These are phyloP conservation scores for Coemansia asiatica DNA, from an alignment of 192 early-diverging fungal genomes.

Conservation along the genomic window DNA sequence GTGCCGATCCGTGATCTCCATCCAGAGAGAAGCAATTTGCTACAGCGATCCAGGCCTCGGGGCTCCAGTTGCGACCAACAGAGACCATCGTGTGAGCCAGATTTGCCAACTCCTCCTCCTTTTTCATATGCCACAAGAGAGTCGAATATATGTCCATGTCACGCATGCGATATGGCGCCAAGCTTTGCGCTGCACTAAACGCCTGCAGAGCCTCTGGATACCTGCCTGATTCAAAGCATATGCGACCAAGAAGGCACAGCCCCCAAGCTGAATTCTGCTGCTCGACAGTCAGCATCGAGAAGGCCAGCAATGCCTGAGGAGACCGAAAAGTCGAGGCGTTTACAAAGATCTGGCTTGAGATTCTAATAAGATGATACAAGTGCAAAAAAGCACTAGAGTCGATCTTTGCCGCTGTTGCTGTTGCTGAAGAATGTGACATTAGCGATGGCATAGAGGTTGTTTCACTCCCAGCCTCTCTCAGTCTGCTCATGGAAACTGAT, in stretches of 20 bases:
- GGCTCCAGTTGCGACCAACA: slow-evolving; percentile 61
- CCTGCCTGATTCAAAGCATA: slow-evolving; percentile 57
- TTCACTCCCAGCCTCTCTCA: background rate
- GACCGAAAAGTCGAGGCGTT: slow-evolving; percentile 27
- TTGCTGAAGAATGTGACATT: background rate
- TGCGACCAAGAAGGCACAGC: slow-evolving; percentile 52
- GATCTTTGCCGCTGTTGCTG: background rate
- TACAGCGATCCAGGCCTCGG: slow-evolving; percentile 80
- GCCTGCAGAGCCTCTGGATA: slow-evolving; percentile 61
- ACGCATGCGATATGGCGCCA: slow-evolving; percentile 71
- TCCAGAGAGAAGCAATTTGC: slow-evolving; percentile 75
- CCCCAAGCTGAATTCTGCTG: slow-evolving; percentile 48
- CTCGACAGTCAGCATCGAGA: slow-evolving; percentile 21
- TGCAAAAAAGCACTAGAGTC: slow-evolving; percentile 5
- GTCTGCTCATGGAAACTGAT: slow-evolving; percentile 5
- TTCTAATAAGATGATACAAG: slow-evolving; percentile 18
- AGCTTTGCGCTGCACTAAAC: slow-evolving; percentile 56
- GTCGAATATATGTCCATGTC: slow-evolving; percentile 87
- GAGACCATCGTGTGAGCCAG: slow-evolving; percentile 76
- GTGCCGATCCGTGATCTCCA: slow-evolving; percentile 71
- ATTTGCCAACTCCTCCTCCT: slow-evolving; percentile 68
- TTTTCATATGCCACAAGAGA: slow-evolving; percentile 80
- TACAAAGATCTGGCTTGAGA: slow-evolving; percentile 8
- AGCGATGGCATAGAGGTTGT: background rate
- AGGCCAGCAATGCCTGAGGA: slow-evolving; percentile 18